A percentile compares a stretch with the other conserved stretches of the same genome.
These are phyloP conservation scores for Hypoxylon rubiginosum DNA, from an alignment of 2,329 filamentous ascomycete species.

Conservation along the genomic window DNA sequence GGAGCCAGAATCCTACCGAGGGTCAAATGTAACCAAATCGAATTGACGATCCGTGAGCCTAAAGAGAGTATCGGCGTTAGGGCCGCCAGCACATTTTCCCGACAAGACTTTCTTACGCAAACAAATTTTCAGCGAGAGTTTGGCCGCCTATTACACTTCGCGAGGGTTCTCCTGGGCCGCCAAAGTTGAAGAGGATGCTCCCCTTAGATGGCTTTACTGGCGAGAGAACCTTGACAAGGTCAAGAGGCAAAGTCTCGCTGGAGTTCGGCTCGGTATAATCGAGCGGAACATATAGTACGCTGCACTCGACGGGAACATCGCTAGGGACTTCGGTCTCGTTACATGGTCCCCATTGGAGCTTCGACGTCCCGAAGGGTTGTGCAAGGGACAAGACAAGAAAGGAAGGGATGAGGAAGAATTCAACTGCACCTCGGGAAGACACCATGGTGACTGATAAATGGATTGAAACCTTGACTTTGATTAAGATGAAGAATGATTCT, in stretches of 20 bases:
- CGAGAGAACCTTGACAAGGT: conserved; percentile 53
- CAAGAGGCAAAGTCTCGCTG: conserved; percentile 49
- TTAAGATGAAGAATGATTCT: background rate
- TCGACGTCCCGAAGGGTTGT: conserved; percentile 16
- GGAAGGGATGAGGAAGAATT: conserved; percentile 23
- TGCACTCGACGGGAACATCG: conserved; percentile 51
- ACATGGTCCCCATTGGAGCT: conserved; percentile 45
- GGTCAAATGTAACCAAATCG: conserved; percentile 49
- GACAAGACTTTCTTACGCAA: conserved; percentile 36
- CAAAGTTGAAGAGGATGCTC: conserved; percentile 57
- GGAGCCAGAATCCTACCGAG: conserved; percentile 40
- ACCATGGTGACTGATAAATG: conserved; percentile 11
- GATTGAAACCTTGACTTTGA: background rate
- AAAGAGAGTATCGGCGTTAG: conserved; percentile 10
- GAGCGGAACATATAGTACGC: conserved; percentile 55
- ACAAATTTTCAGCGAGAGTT: conserved; percentile 30
- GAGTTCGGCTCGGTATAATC: conserved; percentile 54
- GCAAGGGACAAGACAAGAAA: conserved; percentile 26
- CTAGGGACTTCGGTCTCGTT: conserved; percentile 37
- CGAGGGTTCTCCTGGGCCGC: conserved; percentile 52
- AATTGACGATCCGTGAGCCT: conserved; percentile 48
- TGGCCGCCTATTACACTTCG: conserved; percentile 23
- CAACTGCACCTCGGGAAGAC: conserved; percentile 13
- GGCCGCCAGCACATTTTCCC: background rate
- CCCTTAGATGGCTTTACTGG: conserved; percentile 51